Evolutionary conservation across 371 early-diverging fungal genomes (phyloP).

Genomic region (Zychaea mexicana): DNA sequence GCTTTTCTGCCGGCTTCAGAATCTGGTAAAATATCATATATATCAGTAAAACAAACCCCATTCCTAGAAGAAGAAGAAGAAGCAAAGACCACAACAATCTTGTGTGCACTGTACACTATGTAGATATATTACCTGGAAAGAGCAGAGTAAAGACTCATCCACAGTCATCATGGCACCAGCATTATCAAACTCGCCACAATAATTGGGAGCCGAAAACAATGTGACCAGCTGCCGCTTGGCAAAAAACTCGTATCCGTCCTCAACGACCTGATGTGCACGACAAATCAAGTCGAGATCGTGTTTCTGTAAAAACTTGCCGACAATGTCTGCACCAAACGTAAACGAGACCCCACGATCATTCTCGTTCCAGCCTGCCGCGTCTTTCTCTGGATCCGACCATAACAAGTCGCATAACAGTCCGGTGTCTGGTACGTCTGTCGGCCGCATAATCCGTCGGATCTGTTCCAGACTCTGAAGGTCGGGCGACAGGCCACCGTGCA

Average conservation of each 20-base stretch:
- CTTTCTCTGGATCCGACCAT: slow-evolving; percentile 97
- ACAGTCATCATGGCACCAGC: slow-evolving; percentile 99
- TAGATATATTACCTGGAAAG: slow-evolving; percentile 63
- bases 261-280: slow-evolving; percentile 96
- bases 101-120: background rate
- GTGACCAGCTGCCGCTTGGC: slow-evolving; percentile 93
- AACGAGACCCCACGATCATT: slow-evolving; percentile 92
- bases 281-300: slow-evolving; percentile 92
- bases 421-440: slow-evolving; percentile 93
- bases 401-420: slow-evolving; percentile 97
- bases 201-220: slow-evolving; percentile 95
- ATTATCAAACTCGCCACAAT: slow-evolving; percentile 96
- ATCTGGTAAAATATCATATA: slow-evolving; percentile 53
- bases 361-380: slow-evolving; percentile 83
- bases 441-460: slow-evolving; percentile 86
- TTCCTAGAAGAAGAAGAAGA: too few relatives aligned
- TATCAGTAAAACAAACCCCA: background rate
- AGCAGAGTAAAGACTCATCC: slow-evolving; percentile 92
- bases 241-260: slow-evolving; percentile 97
- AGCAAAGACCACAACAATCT: too few relatives aligned
- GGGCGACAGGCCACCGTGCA: slow-evolving; percentile 99
- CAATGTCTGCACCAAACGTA: slow-evolving; percentile 87
- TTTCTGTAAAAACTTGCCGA: slow-evolving; percentile 86
- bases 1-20: slow-evolving; percentile 74
- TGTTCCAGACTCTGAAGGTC: slow-evolving; percentile 88